A percentile compares a stretch with the other conserved stretches of the same genome.
Conservation (phyloP, 495 filamentous ascomycete genomes). For the Aspergillus incahuasiensis region DNA sequence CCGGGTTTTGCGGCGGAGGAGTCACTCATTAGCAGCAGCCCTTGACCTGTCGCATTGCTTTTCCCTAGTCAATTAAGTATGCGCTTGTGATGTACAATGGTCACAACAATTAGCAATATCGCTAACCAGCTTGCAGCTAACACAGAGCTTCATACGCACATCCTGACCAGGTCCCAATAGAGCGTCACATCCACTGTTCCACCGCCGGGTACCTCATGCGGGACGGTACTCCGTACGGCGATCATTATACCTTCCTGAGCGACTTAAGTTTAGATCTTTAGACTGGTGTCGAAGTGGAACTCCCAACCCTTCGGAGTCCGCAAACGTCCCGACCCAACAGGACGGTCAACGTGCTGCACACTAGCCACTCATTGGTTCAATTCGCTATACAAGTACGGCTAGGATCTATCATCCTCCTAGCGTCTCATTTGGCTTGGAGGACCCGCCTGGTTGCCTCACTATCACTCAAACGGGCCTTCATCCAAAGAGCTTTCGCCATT, state of each 20-base stretch:
- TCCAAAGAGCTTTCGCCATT: constrained; percentile 22
- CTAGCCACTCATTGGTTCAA: constrained; percentile 17
- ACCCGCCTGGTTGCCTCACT: constrained; percentile 25
- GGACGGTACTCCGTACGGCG: constrained; percentile 10
- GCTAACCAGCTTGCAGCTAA: not conserved
- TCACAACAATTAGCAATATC: not conserved
- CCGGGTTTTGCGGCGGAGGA: not conserved
- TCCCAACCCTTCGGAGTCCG: constrained; percentile 14
- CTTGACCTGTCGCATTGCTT: not conserved
- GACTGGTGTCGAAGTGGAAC: constrained; percentile 15
- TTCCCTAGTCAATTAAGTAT: not conserved
- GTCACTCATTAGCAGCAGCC: not conserved
- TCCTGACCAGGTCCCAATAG: not conserved
- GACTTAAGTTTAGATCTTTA: not conserved
- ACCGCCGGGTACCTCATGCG: constrained; percentile 7
- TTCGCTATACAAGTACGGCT: not conserved
- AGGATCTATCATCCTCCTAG: constrained; percentile 6
- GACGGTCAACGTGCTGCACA: constrained; percentile 21
- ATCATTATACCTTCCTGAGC: constrained; percentile 19
- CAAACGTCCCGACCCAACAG: constrained; percentile 11
- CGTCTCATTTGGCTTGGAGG: constrained; percentile 7
- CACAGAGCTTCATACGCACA: not conserved
- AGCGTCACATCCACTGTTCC: not conserved
- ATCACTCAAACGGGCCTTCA: constrained; percentile 12
- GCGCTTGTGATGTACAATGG: not conserved